Conservation (phyloP, 1,139 yeast species). For the Zygoascus sp. region DNA sequence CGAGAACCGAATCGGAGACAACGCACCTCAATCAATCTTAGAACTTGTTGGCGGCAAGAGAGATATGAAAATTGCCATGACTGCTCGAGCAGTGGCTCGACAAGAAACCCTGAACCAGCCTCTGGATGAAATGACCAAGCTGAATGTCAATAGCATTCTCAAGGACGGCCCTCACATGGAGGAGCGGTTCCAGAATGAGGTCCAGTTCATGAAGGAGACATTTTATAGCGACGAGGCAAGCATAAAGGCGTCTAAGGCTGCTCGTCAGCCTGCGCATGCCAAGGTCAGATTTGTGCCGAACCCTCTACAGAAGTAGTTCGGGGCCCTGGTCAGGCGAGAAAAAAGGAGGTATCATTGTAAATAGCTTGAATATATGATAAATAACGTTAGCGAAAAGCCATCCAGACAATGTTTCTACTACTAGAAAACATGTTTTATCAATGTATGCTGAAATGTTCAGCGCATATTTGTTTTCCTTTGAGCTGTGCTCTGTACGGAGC, state of each 20-base stretch:
- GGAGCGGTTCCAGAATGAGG: constrained; percentile 53
- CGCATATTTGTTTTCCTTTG: too few species aligned
- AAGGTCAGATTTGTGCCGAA: constrained; percentile 24
- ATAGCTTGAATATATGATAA: neutral
- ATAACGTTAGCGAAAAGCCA: neutral
- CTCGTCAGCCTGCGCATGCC: constrained; percentile 16
- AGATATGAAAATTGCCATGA: constrained; percentile 72
- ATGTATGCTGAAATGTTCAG: too few species aligned
- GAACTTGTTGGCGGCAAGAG: constrained; percentile 80
- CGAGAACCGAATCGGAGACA: constrained; percentile 86
- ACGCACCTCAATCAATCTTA: constrained; percentile 83
- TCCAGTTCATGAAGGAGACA: constrained; percentile 56
- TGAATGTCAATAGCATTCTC: constrained; percentile 52
- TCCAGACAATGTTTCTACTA: too few species aligned
- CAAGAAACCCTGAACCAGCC: constrained; percentile 60
- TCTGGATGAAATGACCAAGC: constrained; percentile 56
- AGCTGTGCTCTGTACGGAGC: too few species aligned
- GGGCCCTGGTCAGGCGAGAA: neutral
- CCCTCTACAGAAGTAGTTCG: neutral
- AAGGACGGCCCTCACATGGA: constrained; percentile 46
- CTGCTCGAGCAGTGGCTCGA: constrained; percentile 78
- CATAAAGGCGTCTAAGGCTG: constrained; percentile 16
- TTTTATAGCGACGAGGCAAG: constrained; percentile 42
- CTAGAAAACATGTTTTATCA: too few species aligned
- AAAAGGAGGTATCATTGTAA: neutral